Evolutionary conservation across 2,329 filamentous ascomycete species (phyloP), one percentile per base, ranked within the genome.

Genomic region (Metarhizium sp.): DNA sequence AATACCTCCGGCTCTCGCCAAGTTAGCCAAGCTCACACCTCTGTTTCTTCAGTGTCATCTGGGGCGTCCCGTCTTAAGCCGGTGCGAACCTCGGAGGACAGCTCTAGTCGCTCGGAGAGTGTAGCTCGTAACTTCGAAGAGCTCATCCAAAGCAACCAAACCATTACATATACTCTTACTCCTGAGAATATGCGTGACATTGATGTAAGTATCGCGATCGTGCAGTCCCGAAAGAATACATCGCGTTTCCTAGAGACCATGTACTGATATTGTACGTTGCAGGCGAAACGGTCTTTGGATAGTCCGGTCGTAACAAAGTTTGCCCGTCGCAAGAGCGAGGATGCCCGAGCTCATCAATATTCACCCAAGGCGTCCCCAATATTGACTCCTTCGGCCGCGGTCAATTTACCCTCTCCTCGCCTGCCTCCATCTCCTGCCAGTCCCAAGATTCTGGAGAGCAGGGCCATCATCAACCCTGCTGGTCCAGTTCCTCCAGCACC

Each of bases 131-230:
- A 87, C 62, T 86, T 94, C 63, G 89, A 94, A 64, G 80, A 91
- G 62, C 76, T 92, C 52, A 92, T 94, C 59, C 83, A 88, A 55
- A 91, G 88, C 67, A 86, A 90, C 62, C 83, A 91, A 66, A 92
- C 89, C 1, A 85, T 92, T 47, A 88, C 89, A 62, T 92, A 87
- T 67, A 92, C 89, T 2, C 75, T 92, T 32, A 94, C 89, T 0
- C 88, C 89, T 0, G 84, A 88, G 65, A 88, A 79, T 61, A 89
- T 92, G 80, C 85, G 87, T 58, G 81, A 88, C 60, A 84, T 88
- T 62, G 84, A 89, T 69, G 86, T 88, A 73, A 73, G 81, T 75
- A 32, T 42, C 29, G 30, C 30, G 30, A 40, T 25, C 11, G 4
- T 13, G 4, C 42, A 18, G 20, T 2, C 7, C 6, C 42, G n/a